Base-by-base conservation (phyloP, 2,329 filamentous ascomycete genomes). In the Aspergillus calidoustus region DNA sequence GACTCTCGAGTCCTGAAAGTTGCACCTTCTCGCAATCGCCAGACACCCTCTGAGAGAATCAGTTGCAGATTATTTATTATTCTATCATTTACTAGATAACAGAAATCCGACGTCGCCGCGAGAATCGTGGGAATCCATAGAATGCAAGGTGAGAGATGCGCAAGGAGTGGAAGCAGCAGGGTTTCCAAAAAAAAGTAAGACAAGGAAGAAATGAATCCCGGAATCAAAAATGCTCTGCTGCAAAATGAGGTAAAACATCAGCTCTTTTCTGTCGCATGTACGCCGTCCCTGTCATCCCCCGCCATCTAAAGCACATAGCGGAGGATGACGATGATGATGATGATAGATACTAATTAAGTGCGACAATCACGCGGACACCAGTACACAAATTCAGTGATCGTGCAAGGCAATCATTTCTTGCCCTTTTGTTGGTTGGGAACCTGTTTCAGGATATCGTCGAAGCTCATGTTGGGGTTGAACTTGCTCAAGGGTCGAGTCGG, bases 401-500 rank as follows among this genome's bases (percentile, higher is more conserved):
- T 47, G 34, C 25, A 30, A 30, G 25, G 28, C 22, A 22, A 52
- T 68, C 72, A 76, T 70, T 77, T 75, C 67, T 78, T 77, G 54
- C 68, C 70, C 59, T 73, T 76, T 65, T 73, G 72, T 64, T 73
- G 72, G 49, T 70, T 69, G 22, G 74, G 74, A 52, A 79, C 75
- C 50, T 76, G 76, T 60, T 74, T 77, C 54, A 83, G 67, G 57
- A 83, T 83, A 54, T 80, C 77, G 62, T 82, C 81, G 64, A 83
- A 83, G 56, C 79, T 82, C 73, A 82, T 79, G 55, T 78, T 79
- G 9, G 81, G 81, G 63, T 83, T 82, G 65, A 79, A 74, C 23
- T 74, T 73, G 54, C 75, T 78, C 9, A 75, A 69, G 2, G 78
- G 75, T n/a, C 79, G 72, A 23, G 74, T 66, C 4, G 75, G 74